These are phyloP conservation scores for Angophora floribunda DNA, from an alignment of 345 rosid species.

Conservation along the genomic window DNA sequence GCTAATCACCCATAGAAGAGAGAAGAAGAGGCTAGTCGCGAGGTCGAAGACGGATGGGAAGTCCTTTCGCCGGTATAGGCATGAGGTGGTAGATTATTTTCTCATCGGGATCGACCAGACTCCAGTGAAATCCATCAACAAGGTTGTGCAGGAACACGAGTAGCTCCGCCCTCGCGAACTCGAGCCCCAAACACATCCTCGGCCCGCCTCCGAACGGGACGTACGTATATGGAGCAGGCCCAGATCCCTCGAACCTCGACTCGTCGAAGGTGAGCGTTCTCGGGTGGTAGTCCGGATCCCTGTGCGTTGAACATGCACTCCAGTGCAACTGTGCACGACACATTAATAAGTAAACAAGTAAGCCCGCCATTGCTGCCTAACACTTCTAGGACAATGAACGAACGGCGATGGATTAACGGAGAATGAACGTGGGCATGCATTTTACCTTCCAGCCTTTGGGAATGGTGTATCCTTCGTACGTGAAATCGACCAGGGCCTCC, in stretches of 20 bases:
- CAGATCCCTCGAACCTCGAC: constrained; percentile 9
- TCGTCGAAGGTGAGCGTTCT: constrained; percentile 1
- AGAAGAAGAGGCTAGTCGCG: background rate
- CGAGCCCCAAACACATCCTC: constrained; percentile 12
- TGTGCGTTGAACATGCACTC: background rate
- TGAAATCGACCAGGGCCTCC: constrained; percentile 21
- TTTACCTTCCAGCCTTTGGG: constrained; percentile 44
- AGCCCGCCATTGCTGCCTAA: background rate
- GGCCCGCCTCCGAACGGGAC: constrained; percentile 18
- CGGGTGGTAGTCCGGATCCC: background rate
- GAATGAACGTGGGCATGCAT: background rate
- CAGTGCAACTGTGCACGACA: background rate
- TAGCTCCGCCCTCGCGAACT: constrained; percentile 2
- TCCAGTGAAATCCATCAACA: constrained; percentile 8
- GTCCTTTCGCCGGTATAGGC: constrained; percentile 8
- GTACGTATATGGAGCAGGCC: constrained; percentile 6
- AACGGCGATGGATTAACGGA: background rate
- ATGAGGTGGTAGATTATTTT: constrained; percentile 1
- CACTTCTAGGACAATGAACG: background rate
- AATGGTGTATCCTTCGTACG: constrained; percentile 22
- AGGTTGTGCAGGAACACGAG: constrained; percentile 17
- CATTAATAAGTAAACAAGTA: background rate
- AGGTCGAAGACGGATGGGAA: constrained; percentile 3
- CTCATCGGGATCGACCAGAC: background rate
- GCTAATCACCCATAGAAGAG: background rate